These are phyloP conservation scores for Paecilomyces niveus DNA, from an alignment of 2,329 filamentous ascomycete genomes.

Conservation along the genomic window DNA sequence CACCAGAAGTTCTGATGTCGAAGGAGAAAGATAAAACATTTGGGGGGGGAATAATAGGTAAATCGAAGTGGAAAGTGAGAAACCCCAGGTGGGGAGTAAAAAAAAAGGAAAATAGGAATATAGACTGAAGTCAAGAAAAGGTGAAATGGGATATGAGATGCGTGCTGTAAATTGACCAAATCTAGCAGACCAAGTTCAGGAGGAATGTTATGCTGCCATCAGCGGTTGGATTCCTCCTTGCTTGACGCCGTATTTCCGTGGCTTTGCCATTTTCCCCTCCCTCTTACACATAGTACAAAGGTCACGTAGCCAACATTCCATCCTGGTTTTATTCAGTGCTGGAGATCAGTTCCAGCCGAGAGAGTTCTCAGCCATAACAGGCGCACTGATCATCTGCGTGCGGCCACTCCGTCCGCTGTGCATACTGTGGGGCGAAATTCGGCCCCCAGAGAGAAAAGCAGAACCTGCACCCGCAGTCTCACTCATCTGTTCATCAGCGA, in stretches of 20 bases:
- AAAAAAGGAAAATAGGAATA: slow-evolving; percentile 8
- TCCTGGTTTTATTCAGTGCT: slow-evolving; percentile 3
- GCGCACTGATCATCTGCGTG: slow-evolving; percentile 74
- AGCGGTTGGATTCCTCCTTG: background rate
- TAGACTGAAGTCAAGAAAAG: slow-evolving; percentile 9
- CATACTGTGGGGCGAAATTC: slow-evolving; percentile 42
- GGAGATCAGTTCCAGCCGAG: slow-evolving; percentile 78
- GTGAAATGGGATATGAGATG: slow-evolving; percentile 11
- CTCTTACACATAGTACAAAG: background rate
- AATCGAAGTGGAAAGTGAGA: background rate
- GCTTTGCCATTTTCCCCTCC: background rate
- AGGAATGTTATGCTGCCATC: background rate
- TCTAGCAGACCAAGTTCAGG: slow-evolving; percentile 9
- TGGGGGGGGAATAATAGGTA: background rate
- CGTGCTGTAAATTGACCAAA: background rate
- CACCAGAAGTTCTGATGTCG: background rate
- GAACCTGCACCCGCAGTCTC: slow-evolving; percentile 48
- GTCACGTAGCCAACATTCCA: background rate
- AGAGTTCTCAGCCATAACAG: slow-evolving; percentile 88
- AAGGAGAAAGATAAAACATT: background rate
- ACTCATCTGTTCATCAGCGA: slow-evolving; percentile 60
- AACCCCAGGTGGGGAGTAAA: slow-evolving; percentile 5
- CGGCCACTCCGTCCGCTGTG: slow-evolving; percentile 62
- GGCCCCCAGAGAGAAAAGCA: slow-evolving; percentile 37
- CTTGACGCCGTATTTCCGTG: background rate